Percentiles rank a stretch among this genome's conserved stretches.
Conservation (phyloP, 1,139 yeast species). For the Sugiyamaella neomexicana region DNA sequence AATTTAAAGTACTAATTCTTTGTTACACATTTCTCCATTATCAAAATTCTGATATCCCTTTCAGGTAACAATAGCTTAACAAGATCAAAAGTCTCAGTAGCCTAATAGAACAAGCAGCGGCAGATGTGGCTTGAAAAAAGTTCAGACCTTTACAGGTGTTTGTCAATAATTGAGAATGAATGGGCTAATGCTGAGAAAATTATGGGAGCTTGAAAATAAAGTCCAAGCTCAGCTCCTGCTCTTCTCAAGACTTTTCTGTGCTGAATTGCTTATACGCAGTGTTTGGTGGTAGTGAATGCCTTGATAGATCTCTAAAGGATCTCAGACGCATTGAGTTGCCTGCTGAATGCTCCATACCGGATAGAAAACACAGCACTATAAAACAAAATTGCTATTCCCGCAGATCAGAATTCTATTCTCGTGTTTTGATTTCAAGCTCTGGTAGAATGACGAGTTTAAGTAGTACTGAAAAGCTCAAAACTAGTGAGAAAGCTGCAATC, state of each 20-base stretch:
- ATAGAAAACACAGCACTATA: not conserved
- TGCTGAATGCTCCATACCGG: not conserved
- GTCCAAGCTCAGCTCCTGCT: too few relatives aligned
- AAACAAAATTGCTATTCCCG: not conserved
- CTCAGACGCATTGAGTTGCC: not conserved
- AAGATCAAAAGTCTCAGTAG: not conserved
- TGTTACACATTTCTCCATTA: not conserved
- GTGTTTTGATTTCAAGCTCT: not conserved
- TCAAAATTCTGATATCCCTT: not conserved
- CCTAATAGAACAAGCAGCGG: not conserved
- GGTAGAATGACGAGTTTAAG: not conserved
- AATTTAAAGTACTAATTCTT: not conserved
- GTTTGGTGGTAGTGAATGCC: not conserved
- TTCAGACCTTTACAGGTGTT: not conserved
- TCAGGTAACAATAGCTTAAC: not conserved
- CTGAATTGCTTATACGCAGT: too few relatives aligned
- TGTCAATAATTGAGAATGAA: too few relatives aligned
- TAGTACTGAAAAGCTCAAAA: slow-evolving; percentile 1
- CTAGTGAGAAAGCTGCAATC: not conserved
- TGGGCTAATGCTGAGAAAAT: too few relatives aligned
- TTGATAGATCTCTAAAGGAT: not conserved
- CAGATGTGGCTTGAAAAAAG: not conserved
- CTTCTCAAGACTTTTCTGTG: too few relatives aligned
- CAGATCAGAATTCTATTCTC: not conserved
- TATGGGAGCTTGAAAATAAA: too few relatives aligned